phyloP scores from a whole-genome alignment of 805 yeast species.

The Barnettozyma sp. region DNA sequence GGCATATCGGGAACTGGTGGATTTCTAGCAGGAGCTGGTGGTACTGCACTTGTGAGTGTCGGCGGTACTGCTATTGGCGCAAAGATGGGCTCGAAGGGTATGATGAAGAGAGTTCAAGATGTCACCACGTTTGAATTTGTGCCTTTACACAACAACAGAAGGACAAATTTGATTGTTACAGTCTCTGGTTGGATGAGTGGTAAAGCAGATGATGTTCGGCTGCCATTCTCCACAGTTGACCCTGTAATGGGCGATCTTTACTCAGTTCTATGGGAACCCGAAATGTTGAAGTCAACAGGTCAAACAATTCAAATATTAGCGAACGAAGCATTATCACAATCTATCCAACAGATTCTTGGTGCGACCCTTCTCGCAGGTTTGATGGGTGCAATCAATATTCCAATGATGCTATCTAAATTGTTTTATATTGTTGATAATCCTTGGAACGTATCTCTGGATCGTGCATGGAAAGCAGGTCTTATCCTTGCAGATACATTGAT shows the following conservation, averaged over 20 bases:
- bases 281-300: slow-evolving; percentile 91
- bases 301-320: slow-evolving; percentile 93
- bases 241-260: slow-evolving; percentile 97
- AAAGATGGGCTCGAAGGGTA: slow-evolving; percentile 77
- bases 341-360: slow-evolving; percentile 92
- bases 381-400: slow-evolving; percentile 89
- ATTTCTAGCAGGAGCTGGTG: slow-evolving; percentile 93
- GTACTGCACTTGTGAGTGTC: slow-evolving; percentile 88
- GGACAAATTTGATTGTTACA: slow-evolving; percentile 81
- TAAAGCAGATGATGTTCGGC: slow-evolving; percentile 87
- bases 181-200: slow-evolving; percentile 98
- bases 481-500: slow-evolving; percentile 87
- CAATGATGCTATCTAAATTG: slow-evolving; percentile 84
- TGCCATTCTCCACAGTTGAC: slow-evolving; percentile 94
- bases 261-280: slow-evolving; percentile 96
- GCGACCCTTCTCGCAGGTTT: slow-evolving; percentile 82
- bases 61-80: slow-evolving; percentile 92
- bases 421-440: slow-evolving; percentile 92
- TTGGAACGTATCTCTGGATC: slow-evolving; percentile 93
- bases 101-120: slow-evolving; percentile 80
- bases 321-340: slow-evolving; percentile 85
- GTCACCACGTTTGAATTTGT: slow-evolving; percentile 91
- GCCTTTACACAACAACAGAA: slow-evolving; percentile 84
- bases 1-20: slow-evolving; percentile 93
- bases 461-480: slow-evolving; percentile 95